Evolutionary conservation across 208 protist species (phyloP).

Genomic region (Leishmania amazonensis): DNA sequence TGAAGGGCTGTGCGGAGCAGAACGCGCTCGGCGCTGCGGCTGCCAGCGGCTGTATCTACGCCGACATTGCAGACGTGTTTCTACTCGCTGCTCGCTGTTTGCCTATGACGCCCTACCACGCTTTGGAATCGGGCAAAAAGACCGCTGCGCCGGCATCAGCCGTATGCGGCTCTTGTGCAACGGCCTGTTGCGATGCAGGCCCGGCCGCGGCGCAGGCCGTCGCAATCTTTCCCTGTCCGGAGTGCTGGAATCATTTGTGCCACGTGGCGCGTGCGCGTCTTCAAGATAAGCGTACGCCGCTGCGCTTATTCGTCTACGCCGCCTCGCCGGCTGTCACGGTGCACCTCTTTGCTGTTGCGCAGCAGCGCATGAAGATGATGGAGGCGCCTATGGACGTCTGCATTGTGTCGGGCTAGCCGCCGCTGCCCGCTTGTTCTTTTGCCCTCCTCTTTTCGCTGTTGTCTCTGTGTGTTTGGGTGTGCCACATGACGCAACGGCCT

Average conservation of each 20-base stretch:
- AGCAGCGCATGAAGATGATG: slow-evolving; percentile 21
- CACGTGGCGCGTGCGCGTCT: slow-evolving; percentile 48
- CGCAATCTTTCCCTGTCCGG: slow-evolving; percentile 65
- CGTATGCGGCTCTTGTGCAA: background rate
- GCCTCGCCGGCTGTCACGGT: slow-evolving; percentile 9
- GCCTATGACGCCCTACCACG: background rate
- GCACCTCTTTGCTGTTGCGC: slow-evolving; percentile 20
- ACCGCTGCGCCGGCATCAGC: background rate
- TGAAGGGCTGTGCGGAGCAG: slow-evolving; percentile 90
- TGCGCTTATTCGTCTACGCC: slow-evolving; percentile 52
- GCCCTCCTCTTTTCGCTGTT: too few relatives aligned
- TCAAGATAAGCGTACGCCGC: slow-evolving; percentile 29
- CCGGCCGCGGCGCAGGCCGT: slow-evolving; percentile 3
- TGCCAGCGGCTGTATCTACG: slow-evolving; percentile 65
- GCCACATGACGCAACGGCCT: background rate
- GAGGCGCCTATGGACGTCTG: slow-evolving; percentile 26
- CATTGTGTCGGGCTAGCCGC: slow-evolving; percentile 13
- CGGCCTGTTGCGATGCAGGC: background rate
- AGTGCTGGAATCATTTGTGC: slow-evolving; percentile 75
- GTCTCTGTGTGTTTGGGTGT: background rate
- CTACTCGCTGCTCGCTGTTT: slow-evolving; percentile 25
- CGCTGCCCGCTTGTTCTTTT: background rate
- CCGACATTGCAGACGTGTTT: slow-evolving; percentile 54
- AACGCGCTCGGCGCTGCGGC: slow-evolving; percentile 83
- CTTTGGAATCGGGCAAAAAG: background rate